Base-by-base conservation (phyloP, 768 basidiomycete genomes). In the Asterophora lycoperdoides region DNA sequence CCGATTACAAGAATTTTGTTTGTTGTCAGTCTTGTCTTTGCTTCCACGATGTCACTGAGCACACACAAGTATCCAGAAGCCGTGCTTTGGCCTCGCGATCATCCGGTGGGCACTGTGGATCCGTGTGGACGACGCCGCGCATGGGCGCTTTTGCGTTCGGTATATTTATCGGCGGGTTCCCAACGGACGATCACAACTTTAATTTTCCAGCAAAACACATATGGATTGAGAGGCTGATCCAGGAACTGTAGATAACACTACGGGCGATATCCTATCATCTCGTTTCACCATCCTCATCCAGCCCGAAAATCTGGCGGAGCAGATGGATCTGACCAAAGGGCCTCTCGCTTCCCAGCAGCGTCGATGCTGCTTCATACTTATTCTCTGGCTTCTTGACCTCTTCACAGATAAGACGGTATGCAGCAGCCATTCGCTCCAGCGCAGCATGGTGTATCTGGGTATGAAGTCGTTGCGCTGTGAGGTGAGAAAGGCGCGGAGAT, bases 361-460 rank as follows among this genome's bases (percentile, higher is more conserved):
- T 93, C 51, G 83, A 77, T 13, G 83, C 89, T n/a, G 93, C 94
- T 68, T 97, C 93, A 60, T 97, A 99, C 64, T 75, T 77, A 54
- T 91, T 91, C 64, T 80, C 78, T 35, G 82, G 77, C 46, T 79
- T 81, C 60, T 79, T 77, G 13, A 97, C 87, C 47, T 84, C 80
- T 39, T 84, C 84, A 63, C 87, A 93, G 2, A 97, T 68, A 53
- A 72, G 61, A 8, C 70, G 75, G 67, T 98, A 99, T 2, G 84
- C 81, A 26, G 64, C 66, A 2, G 79, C 85, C 51, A 98, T 69
- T 10, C 83, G 74, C 29, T 70, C 69, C 51, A 97, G 69, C 1
- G 89, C 89, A 14, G 78, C 77, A 8, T 82, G 83, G 60, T 98
- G 95, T 7, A 97, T 83, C 26, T 74, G 69, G 0, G 72, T 70